These are phyloP conservation scores for Exophiala xenobiotica DNA, from an alignment of 2,329 filamentous ascomycete genomes.

Conservation along the genomic window DNA sequence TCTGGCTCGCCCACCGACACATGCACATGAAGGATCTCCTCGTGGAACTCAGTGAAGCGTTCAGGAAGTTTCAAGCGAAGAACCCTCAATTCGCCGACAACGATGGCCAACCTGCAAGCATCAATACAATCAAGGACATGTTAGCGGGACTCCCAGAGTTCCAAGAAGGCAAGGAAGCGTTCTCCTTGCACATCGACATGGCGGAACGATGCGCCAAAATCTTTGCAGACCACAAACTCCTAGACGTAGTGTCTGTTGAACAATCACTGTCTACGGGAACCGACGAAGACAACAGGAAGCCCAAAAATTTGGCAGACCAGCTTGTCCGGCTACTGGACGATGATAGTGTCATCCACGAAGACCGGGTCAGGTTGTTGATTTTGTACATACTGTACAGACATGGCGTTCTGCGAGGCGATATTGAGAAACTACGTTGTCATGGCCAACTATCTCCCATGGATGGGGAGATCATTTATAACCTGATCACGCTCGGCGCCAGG, in stretches of 20 bases:
- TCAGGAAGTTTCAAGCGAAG: constrained; percentile 84
- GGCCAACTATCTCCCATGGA: constrained; percentile 74
- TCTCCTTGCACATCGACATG: constrained; percentile 93
- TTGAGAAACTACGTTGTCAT: constrained; percentile 80
- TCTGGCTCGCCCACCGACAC: constrained; percentile 94
- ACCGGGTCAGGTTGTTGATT: constrained; percentile 80
- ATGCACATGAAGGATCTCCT: constrained; percentile 98
- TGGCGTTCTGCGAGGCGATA: constrained; percentile 78
- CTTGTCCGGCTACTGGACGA: constrained; percentile 87
- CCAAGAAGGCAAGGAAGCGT: constrained; percentile 91
- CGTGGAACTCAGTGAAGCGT: constrained; percentile 87
- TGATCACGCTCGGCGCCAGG: constrained; percentile 77
- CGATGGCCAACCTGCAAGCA: constrained; percentile 66
- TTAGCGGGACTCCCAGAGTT: constrained; percentile 91
- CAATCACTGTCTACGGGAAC: constrained; percentile 89
- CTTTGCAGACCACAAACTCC: constrained; percentile 80
- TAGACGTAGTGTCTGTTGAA: constrained; percentile 83
- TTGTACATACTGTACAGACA: constrained; percentile 84
- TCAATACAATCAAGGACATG: constrained; percentile 97
- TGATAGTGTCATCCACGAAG: constrained; percentile 66
- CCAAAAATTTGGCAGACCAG: constrained; percentile 83
- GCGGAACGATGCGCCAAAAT: constrained; percentile 95
- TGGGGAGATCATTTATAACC: constrained; percentile 67
- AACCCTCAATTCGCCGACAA: constrained; percentile 89
- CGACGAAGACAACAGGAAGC: constrained; percentile 87